Conservation (phyloP, 371 early-diverging fungal genomes). For the Lichtheimia ramosa region DNA sequence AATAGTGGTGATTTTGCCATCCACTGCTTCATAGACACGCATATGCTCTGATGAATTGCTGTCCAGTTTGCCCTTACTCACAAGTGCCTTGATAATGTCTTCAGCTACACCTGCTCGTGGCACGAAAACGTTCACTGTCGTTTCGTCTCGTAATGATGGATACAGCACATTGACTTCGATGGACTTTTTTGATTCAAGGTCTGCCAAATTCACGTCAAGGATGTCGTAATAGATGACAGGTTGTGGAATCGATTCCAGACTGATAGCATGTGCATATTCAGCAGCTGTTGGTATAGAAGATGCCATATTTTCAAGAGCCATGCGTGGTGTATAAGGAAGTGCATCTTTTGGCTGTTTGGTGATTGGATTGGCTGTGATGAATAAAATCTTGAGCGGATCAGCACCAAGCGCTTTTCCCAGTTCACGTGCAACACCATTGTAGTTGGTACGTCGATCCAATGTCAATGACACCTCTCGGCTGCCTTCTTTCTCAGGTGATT, state of each 20-base stretch:
- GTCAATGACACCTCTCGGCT: constrained; percentile 15
- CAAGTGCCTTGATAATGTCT: constrained; percentile 63
- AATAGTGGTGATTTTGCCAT: constrained; percentile 39
- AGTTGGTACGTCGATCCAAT: constrained; percentile 18
- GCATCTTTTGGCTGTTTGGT: constrained; percentile 24
- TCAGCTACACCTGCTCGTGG: constrained; percentile 57
- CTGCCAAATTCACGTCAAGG: constrained; percentile 68
- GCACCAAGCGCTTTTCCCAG: constrained; percentile 20
- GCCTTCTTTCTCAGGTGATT: constrained; percentile 23
- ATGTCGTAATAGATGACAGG: constrained; percentile 73
- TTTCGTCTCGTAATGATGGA: constrained; percentile 26
- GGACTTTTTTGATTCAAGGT: constrained; percentile 72
- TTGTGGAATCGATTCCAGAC: constrained; percentile 11
- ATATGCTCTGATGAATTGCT: constrained; percentile 21
- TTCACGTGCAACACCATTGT: constrained; percentile 20
- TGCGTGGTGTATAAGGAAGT: constrained; percentile 4
- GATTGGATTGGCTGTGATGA: constrained; percentile 22
- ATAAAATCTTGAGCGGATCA: constrained; percentile 22
- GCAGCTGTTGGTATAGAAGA: constrained; percentile 8
- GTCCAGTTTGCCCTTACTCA: constrained; percentile 48
- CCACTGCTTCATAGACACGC: constrained; percentile 43
- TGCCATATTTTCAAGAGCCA: constrained; percentile 18
- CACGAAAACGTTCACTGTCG: constrained; percentile 47
- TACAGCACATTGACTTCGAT: constrained; percentile 55
- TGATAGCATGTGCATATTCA: constrained; percentile 22